Evolutionary conservation across 192 early-diverging fungal species (phyloP), one percentile per base, ranked within the genome.

Genomic region (Coemansia sp.): DNA sequence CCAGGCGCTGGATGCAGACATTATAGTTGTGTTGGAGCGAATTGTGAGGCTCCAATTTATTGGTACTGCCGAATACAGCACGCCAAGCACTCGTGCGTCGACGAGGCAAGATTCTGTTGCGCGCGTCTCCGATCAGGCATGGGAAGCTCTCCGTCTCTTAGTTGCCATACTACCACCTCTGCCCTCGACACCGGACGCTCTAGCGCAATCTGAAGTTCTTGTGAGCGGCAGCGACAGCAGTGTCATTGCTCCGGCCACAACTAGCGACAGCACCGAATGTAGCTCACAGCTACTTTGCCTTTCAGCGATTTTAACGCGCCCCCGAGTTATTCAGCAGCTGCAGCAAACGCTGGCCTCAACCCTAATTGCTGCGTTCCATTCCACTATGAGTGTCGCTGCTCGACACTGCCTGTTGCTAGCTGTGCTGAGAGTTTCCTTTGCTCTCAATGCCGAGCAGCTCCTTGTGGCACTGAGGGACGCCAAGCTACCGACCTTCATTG

Each of bases 311-410:
- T 34, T 69, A 29, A 14, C 67, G 7, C 64, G 72, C 27, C 37
- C 76, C 6, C 39, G 14, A 0, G 44, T 66, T 2, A 68, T 66
- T 12, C 44, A 78, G 41, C 76, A 74, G 51, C 29, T 80, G 19
- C 77, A 72, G 48, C 34, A 68, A 23, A 50, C 74, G n/a, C 58
- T 93, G 19, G 70, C 94, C 8, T 94, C 94, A 7, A 78, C 91
- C 14, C 51, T 94, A 63, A 80, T 93, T 34, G 87, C 91, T 48
- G 85, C 94, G 1, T 93, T 92, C 66, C 71, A 84, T 1, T 85
- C 88, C 0, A 91, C 90, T 0, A 88, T 91, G 11, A 88, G 92
- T 50, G 58, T 84, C 5, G 73, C 71, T 25, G 78, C 90, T 5
- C 88, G 92, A 9, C 89, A 93, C 69, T 80, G 87, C 19, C 76